Percentiles rank a stretch among this genome's conserved stretches.
These are phyloP conservation scores for Kockiozyma suomiensis DNA, from an alignment of 805 yeast species.

Conservation along the genomic window DNA sequence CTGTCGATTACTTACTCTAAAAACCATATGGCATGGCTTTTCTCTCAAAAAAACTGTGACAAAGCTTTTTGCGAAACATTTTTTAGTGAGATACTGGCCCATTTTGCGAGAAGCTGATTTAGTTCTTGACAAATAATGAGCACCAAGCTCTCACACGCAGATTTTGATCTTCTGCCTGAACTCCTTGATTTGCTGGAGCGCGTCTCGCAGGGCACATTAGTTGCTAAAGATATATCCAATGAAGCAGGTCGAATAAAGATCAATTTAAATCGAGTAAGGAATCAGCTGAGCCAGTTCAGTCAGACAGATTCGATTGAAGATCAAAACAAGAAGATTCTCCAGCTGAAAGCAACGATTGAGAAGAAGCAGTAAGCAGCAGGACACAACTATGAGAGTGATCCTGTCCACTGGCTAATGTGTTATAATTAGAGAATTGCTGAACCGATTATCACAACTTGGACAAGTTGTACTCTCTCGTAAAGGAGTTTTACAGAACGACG, in stretches of 20 bases:
- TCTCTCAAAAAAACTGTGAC: no score
- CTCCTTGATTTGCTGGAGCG: slow-evolving; percentile 26
- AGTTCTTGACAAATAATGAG: neutral
- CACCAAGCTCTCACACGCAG: slow-evolving; percentile 11
- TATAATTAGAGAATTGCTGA: neutral
- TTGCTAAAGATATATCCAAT: slow-evolving; percentile 21
- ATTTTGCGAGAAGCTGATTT: no score
- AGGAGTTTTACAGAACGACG: slow-evolving; percentile 6
- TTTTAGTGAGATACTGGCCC: no score
- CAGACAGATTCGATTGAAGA: slow-evolving; percentile 1
- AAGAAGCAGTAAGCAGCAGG: slow-evolving; percentile 16
- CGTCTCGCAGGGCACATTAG: slow-evolving; percentile 21
- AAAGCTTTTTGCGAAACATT: no score
- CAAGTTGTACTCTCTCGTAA: neutral
- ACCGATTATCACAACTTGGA: slow-evolving; percentile 1
- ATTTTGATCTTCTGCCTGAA: slow-evolving; percentile 29
- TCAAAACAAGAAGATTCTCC: slow-evolving; percentile 9
- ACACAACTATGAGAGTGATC: no score
- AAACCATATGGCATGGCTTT: no score
- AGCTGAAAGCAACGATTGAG: slow-evolving; percentile 3
- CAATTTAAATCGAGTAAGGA: slow-evolving; percentile 9
- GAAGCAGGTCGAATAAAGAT: slow-evolving; percentile 27
- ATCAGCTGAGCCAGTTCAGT: slow-evolving; percentile 6
- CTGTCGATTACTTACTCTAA: no score
- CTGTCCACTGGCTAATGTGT: neutral